Evolutionary conservation across 768 basidiomycete species (phyloP), one percentile per base, ranked within the genome.

Genomic region (Pseudohyphozyma bogoriensis): DNA sequence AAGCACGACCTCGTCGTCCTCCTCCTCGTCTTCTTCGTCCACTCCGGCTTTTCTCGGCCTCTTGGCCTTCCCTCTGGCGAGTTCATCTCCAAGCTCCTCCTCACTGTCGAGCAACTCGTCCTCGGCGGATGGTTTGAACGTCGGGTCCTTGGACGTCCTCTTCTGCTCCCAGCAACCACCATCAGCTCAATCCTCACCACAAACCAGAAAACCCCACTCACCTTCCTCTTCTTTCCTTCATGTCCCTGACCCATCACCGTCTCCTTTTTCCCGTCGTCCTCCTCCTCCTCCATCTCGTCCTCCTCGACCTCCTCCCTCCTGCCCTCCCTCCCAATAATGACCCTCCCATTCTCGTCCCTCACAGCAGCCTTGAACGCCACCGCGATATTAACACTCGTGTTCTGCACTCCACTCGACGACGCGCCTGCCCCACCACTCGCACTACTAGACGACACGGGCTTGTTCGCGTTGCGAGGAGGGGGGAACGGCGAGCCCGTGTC

Each of bases 371-470:
- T 76, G 70, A 91, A 86, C 33, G 88, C 89, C 68, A 81, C 80
- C 13, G 87, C 89, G 69, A 89, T 84, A 74, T 87, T 86, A 53
- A 90, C 89, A 24, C 87, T 84, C 47, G 89, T 90, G 74, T 87
- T 60, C 33, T 60, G 20, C 32, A 36, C 15, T 12, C 52, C 37
- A 37, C 11, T 37, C 37, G 37, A 37, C 37, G 42, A 8, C 22
- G 46, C 2, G 22, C 31, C 56, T 22, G 22, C 31, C 12, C 3
- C 32, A n/a, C n/a, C n/a, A n/a, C n/a, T n/a, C n/a, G n/a, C n/a
- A n/a, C n/a, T n/a, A n/a, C n/a, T n/a, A n/a, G n/a, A n/a, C 16
- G 39, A 40, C 3, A 15, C 31, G 22, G 28, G 4, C 13, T 3
- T 13, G 29, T 10, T 16, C 3, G 50, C n/a, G n/a, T n/a, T n/a